Evolutionary conservation across 208 protist species (phyloP).

Genomic region (Naegleria fowleri): DNA sequence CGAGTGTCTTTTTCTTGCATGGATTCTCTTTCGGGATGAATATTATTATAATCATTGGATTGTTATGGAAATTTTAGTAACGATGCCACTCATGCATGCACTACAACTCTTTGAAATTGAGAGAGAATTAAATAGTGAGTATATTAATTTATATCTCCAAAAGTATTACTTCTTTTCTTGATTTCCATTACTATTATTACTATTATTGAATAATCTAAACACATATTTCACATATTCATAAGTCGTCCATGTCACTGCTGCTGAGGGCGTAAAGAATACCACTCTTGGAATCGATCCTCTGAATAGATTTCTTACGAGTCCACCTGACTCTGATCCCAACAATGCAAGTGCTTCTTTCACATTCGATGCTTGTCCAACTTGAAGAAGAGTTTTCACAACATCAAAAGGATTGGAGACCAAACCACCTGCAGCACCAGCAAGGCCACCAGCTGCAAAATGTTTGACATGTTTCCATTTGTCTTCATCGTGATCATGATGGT

Average conservation of each 20-base stretch:
- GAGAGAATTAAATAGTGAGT: no score
- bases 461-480: constrained; percentile 56
- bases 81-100: no score
- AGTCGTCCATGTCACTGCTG: constrained; percentile 80
- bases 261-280: constrained; percentile 71
- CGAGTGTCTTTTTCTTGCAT: no score
- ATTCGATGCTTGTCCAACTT: constrained; percentile 56
- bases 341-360: not conserved
- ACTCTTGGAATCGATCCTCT: constrained; percentile 68
- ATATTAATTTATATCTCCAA: not conserved
- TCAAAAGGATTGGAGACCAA: constrained; percentile 81
- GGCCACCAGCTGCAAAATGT: constrained; percentile 63
- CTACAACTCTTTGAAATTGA: no score
- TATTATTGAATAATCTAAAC: not conserved
- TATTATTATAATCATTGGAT: no score
- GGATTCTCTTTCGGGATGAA: no score
- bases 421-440: constrained; percentile 69
- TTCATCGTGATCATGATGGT: constrained; percentile 12
- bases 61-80: no score
- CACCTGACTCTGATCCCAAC: not conserved
- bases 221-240: constrained; percentile 69
- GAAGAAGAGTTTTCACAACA: constrained; percentile 75
- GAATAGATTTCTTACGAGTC: constrained; percentile 59
- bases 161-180: not conserved
- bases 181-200: no score